phyloP scores from a whole-genome alignment of 1,139 yeast genomes.

The Lodderomyces margitis region DNA sequence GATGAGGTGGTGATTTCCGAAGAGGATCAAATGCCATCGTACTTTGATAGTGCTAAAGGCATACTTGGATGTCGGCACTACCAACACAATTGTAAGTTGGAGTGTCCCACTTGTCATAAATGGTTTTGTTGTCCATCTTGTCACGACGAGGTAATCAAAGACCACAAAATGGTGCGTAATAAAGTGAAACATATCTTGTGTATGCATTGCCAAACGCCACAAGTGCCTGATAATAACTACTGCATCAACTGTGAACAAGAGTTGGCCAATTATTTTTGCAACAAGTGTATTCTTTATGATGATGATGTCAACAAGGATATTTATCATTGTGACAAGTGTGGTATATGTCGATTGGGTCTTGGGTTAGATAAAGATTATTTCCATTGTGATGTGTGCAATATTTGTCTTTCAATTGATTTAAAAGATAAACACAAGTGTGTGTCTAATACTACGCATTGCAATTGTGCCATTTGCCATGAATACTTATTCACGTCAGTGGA shows the following conservation, averaged over 20 bases:
- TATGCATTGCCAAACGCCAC: slow-evolving; percentile 76
- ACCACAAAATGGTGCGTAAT: slow-evolving; percentile 63
- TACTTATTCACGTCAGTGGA: slow-evolving; percentile 83
- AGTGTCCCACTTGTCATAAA: slow-evolving; percentile 68
- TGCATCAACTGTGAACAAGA: slow-evolving; percentile 67
- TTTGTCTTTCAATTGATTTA: slow-evolving; percentile 80
- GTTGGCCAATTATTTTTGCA: slow-evolving; percentile 77
- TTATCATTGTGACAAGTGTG: slow-evolving; percentile 91
- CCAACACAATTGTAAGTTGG: slow-evolving; percentile 78
- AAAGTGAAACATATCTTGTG: slow-evolving; percentile 72
- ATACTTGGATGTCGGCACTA: slow-evolving; percentile 81
- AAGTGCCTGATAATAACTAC: slow-evolving; percentile 60
- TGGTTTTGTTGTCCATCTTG: slow-evolving; percentile 88
- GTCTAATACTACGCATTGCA: slow-evolving; percentile 82
- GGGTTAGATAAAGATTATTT: slow-evolving; percentile 87
- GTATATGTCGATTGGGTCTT: slow-evolving; percentile 85
- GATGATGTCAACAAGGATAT: slow-evolving; percentile 78
- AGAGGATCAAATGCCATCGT: slow-evolving; percentile 52
- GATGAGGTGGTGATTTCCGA: slow-evolving; percentile 47
- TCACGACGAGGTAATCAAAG: slow-evolving; percentile 60
- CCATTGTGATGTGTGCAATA: slow-evolving; percentile 89
- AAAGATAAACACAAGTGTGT: slow-evolving; percentile 79
- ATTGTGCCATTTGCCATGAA: slow-evolving; percentile 92
- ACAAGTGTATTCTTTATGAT: slow-evolving; percentile 76
- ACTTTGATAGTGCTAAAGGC: slow-evolving; percentile 33